Evolutionary conservation across 2,329 filamentous ascomycete genomes (phyloP).

Genomic region (Calonectria pseudoturangicola): DNA sequence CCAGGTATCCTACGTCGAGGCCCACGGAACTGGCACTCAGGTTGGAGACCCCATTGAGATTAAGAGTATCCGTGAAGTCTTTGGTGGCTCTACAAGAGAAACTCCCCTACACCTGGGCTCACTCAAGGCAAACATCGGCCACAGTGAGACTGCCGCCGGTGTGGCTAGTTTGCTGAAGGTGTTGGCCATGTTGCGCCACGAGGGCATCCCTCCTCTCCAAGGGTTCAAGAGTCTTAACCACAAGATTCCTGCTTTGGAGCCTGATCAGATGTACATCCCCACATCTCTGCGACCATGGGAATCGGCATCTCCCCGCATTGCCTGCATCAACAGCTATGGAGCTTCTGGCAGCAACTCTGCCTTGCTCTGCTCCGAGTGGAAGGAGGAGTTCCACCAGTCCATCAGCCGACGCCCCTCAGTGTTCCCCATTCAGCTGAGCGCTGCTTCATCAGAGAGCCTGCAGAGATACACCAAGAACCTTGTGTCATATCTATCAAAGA

Average conservation of each 20-base stretch:
- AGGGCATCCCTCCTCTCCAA: conserved; percentile 50
- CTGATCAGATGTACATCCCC: conserved; percentile 42
- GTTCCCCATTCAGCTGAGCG: conserved; percentile 42
- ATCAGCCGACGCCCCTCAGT: background rate
- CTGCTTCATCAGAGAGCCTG: conserved; percentile 37
- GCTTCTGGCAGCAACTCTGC: conserved; percentile 60
- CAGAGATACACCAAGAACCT: conserved; percentile 33
- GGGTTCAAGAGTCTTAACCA: conserved; percentile 55
- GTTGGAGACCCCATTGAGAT: conserved; percentile 68
- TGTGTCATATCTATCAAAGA: conserved; percentile 29
- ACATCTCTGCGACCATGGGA: conserved; percentile 45
- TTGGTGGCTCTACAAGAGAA: conserved; percentile 31
- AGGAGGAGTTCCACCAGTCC: background rate
- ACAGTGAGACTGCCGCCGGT: conserved; percentile 55
- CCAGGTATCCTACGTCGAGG: conserved; percentile 61
- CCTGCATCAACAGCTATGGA: conserved; percentile 61
- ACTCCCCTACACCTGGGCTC: conserved; percentile 52
- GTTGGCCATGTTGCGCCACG: conserved; percentile 57
- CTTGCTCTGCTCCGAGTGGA: conserved; percentile 48
- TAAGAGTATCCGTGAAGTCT: conserved; percentile 42
- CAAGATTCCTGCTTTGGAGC: conserved; percentile 48
- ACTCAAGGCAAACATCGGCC: conserved; percentile 58
- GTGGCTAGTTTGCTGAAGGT: conserved; percentile 57
- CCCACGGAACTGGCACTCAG: conserved; percentile 69
- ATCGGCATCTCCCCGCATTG: conserved; percentile 39